Conservation (phyloP, 1,139 yeast species). For the Suhomyces chickasaworum region DNA sequence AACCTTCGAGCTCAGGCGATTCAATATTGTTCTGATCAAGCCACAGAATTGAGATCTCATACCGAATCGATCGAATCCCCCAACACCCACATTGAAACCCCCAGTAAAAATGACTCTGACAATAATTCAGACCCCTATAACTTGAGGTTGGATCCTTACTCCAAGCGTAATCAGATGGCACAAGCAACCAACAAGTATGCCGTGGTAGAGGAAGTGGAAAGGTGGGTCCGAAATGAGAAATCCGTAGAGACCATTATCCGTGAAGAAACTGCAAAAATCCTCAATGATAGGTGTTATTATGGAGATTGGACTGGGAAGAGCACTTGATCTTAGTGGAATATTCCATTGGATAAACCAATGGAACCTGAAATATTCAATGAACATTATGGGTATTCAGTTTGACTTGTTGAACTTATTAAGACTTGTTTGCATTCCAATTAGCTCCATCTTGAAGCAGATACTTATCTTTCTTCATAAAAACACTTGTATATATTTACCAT, state of each 20-base stretch:
- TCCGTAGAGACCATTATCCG: slow-evolving; percentile 37
- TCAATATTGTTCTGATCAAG: slow-evolving; percentile 34
- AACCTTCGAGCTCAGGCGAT: slow-evolving; percentile 32
- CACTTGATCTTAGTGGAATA: not conserved
- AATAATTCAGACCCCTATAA: slow-evolving; percentile 19
- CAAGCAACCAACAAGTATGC: slow-evolving; percentile 25
- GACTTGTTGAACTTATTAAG: too few species aligned
- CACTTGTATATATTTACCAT: not conserved
- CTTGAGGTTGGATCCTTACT: slow-evolving; percentile 45
- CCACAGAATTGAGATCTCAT: slow-evolving; percentile 23
- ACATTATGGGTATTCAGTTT: too few species aligned
- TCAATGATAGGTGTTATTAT: slow-evolving; percentile 41
- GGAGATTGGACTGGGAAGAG: slow-evolving; percentile 32
- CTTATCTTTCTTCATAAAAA: too few species aligned
- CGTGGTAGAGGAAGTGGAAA: slow-evolving; percentile 33
- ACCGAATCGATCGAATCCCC: not conserved
- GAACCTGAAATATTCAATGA: too few species aligned
- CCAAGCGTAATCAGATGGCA: slow-evolving; percentile 30
- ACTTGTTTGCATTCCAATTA: too few species aligned
- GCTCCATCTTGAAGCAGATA: too few species aligned
- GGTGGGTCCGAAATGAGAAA: slow-evolving; percentile 42
- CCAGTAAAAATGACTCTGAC: too few species aligned
- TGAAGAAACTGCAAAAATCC: slow-evolving; percentile 34
- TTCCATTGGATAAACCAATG: too few species aligned
- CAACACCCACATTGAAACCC: too few species aligned